Conservation (phyloP, 2,329 filamentous ascomycete species). For the Nectriaceae sp. region DNA sequence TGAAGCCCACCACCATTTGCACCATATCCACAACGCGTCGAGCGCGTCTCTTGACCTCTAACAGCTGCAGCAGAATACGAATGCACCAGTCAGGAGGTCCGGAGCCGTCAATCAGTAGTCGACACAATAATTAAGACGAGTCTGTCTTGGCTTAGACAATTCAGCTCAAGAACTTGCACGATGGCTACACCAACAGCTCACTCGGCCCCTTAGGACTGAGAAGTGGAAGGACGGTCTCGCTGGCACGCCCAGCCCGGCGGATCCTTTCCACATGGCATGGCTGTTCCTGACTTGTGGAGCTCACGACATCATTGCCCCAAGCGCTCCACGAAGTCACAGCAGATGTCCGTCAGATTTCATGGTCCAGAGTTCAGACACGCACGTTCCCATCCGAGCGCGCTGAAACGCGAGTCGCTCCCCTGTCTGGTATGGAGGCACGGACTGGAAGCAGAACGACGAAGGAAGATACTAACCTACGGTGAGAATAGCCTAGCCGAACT, state of each 20-base stretch:
- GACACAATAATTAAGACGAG: not conserved
- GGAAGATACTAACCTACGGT: slow-evolving; percentile 9
- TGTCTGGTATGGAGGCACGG: slow-evolving; percentile 24
- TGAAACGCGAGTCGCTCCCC: slow-evolving; percentile 33
- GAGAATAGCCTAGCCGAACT: not conserved
- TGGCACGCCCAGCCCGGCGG: slow-evolving; percentile 21
- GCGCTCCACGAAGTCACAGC: slow-evolving; percentile 12
- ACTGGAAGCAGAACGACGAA: slow-evolving; percentile 15
- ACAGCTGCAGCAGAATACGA: slow-evolving; percentile 19
- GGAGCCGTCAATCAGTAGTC: not conserved
- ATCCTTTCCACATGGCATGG: slow-evolving; percentile 19
- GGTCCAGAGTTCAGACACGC: slow-evolving; percentile 13
- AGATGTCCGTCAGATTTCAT: not conserved
- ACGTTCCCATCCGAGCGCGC: slow-evolving; percentile 25
- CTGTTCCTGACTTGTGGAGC: slow-evolving; percentile 17
- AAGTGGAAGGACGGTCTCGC: not conserved
- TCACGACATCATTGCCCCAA: slow-evolving; percentile 26
- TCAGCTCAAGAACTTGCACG: not conserved
- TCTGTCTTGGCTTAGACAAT: not conserved
- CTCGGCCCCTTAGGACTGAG: not conserved
- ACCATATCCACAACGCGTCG: slow-evolving; percentile 21
- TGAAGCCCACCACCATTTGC: slow-evolving; percentile 20
- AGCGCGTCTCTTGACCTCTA: slow-evolving; percentile 25
- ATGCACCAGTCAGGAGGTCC: slow-evolving; percentile 23
- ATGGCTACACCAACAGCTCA: slow-evolving; percentile 3